Percentiles rank a stretch among this genome's conserved stretches.
phyloP scores from a whole-genome alignment of 805 yeast species.

The Zygosaccharomyces rouxii region DNA sequence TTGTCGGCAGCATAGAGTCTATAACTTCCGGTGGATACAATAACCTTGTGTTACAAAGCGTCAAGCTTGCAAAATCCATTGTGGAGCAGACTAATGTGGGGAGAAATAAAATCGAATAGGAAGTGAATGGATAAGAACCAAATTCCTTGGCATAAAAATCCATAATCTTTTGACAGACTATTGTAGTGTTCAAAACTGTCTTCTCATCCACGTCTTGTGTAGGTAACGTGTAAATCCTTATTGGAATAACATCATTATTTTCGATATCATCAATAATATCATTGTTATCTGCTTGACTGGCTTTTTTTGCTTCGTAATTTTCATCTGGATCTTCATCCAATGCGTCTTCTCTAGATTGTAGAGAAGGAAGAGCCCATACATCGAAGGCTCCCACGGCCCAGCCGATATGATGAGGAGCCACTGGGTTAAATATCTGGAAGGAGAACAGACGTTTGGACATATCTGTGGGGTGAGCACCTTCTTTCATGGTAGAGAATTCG shows the following conservation, averaged over 20 bases:
- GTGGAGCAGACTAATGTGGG: conserved; percentile 47
- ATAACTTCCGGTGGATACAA: conserved; percentile 69
- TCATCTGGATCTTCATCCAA: conserved; percentile 36
- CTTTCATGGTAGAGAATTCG: conserved; percentile 61
- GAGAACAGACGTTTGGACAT: conserved; percentile 66
- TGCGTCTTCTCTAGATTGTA: conserved; percentile 16
- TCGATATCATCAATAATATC: conserved; percentile 35
- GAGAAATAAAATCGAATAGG: conserved; percentile 74
- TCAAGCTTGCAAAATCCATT: conserved; percentile 56
- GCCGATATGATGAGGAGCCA: conserved; percentile 90
- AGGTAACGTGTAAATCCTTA: conserved; percentile 60
- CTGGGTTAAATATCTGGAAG: conserved; percentile 74
- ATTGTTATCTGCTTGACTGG: conserved; percentile 17
- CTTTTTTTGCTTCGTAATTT: conserved; percentile 36
- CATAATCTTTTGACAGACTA: conserved; percentile 71
- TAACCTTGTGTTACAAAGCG: conserved; percentile 58
- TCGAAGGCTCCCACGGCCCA: conserved; percentile 92
- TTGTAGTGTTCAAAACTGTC: conserved; percentile 65
- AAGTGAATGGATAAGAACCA: conserved; percentile 88
- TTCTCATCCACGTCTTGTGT: conserved; percentile 41
- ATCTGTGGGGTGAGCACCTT: conserved; percentile 72
- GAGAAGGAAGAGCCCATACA: conserved; percentile 37
- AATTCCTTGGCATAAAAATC: conserved; percentile 82
- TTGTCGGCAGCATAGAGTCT: conserved; percentile 70
- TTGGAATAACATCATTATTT: conserved; percentile 45